Evolutionary conservation across 1,139 yeast species (phyloP), one percentile per base, ranked within the genome.

Genomic region (Zygosaccharomyces sapae): DNA sequence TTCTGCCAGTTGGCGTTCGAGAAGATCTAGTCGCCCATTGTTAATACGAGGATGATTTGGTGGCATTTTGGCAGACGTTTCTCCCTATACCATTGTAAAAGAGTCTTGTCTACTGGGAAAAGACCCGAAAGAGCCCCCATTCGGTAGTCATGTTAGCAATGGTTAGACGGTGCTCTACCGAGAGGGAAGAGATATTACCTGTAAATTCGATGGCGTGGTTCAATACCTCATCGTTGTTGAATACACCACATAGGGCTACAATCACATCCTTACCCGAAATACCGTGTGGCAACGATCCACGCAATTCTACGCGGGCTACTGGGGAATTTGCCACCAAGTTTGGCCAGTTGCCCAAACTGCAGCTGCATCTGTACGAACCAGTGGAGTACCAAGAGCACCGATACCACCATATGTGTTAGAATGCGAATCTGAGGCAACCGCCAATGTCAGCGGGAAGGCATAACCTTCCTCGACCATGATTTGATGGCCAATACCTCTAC

Each of bases 311-410:
- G 63, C 83, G 82, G 35, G 98, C 98, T 19, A 92, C 97, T 1
- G 98, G 98, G 99, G 99, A 50, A 92, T 87, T 79, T 94, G 98
- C 98, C 98, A 92, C 99, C 99, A 92, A 3, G 98, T 94, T 71
- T 88, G 95, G 39, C 97, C 97, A 0, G 98, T 92, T 12, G 98
- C 97, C 99, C 99, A 92, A 57, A 94, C 92, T 5, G 97, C 83
- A 1, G 99, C 98, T 18, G 97, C 98, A 68, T 92, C 99, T 0
- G 99, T 94, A 68, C 99, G 79, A 48, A 92, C 99, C 50, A 92
- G 86, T 3, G 99, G 97, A 0, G 98, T 94, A 43, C 99, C 99
- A 51, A 94, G 73, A 22, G 96, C 74, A 16, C 97, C 98, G 38
- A 92, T 75, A 62, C 99, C 99, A 57, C 99, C 99, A 65, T 92